Base-by-base conservation (phyloP, 2,329 filamentous ascomycete species). In the Acarospora socialis region DNA sequence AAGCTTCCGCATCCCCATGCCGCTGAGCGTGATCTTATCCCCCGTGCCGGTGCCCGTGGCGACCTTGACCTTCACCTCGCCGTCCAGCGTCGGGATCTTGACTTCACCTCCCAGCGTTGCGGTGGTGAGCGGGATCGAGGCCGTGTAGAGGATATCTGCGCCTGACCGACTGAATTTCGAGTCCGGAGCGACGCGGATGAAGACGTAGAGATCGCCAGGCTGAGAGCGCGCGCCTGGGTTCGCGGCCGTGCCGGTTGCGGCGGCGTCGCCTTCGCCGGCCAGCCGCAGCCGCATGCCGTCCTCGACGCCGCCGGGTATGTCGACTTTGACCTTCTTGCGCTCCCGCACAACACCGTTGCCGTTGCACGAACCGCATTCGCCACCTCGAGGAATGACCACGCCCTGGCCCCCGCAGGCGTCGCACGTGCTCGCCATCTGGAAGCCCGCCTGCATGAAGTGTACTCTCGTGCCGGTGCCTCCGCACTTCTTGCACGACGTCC, bases 351-450 rank as follows among this genome's bases (percentile, higher is more conserved):
- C 86, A 27, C 90, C 90, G 33, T 83, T 74, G 21, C 90, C 90
- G 37, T 66, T 61, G 54, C 90, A 98, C 1, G 73, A 69, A 36
- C 66, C 64, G 57, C 90, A 98, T 49, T 92, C 81, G 7, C 74
- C 77, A 26, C 83, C 83, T 44, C 70, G 73, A 2, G 90, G 84
- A 20, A 83, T 77, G 2, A 70, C 66, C 32, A 76, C 63, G 28
- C 90, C 90, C 26, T 71, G 75, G 3, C 90, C 90, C 31, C 75
- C 76, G 53, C 90, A 98, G 21, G 73, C 61, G 13, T 70, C 66
- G 55, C 90, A 98, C 1, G 84, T 92, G 39, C 81, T 82, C 4
- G 81, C 82, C 77, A 98, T 87, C 60, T 95, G 87, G 60, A 98
- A 95, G 15, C 84, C 86, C 33, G 84, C 84, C 46, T 82, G 76